Evolutionary conservation across 257 asterid genomes (phyloP).

Genomic region (Jaltomata sinuosa): DNA sequence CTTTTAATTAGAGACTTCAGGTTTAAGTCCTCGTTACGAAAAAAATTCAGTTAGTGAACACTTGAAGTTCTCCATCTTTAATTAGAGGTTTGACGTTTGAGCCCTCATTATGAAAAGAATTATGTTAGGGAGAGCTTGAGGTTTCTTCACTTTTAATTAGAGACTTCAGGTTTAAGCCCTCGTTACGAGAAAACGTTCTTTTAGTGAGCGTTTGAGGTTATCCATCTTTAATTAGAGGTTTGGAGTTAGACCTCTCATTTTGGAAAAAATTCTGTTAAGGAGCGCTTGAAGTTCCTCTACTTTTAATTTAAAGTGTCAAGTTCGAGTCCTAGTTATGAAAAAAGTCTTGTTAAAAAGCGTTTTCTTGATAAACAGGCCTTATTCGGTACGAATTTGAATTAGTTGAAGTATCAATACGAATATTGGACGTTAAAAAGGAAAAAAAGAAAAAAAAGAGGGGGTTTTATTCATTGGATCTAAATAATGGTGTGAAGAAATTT

Average conservation of each 20-base stretch:
- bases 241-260: fast-evolving
- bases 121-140: no score
- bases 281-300: no score
- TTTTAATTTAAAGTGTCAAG: no score
- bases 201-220: no score
- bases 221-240: neutral
- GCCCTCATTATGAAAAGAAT: neutral
- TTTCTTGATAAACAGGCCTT: neutral
- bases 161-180: no score
- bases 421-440: fast-evolving
- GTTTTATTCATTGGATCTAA: neutral
- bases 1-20: neutral
- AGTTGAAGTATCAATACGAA: fast-evolving
- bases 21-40: neutral
- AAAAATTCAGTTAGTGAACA: neutral
- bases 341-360: neutral
- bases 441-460: neutral
- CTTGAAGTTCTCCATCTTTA: neutral
- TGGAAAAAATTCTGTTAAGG: neutral
- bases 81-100: fast-evolving
- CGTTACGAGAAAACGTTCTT: neutral
- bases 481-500: neutral
- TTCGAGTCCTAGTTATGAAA: no score
- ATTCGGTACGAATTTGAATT: neutral
- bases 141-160: no score